Evolutionary conservation across 192 early-diverging fungal species (phyloP), one percentile per base, ranked within the genome.

Genomic region (Coemansia sp.): DNA sequence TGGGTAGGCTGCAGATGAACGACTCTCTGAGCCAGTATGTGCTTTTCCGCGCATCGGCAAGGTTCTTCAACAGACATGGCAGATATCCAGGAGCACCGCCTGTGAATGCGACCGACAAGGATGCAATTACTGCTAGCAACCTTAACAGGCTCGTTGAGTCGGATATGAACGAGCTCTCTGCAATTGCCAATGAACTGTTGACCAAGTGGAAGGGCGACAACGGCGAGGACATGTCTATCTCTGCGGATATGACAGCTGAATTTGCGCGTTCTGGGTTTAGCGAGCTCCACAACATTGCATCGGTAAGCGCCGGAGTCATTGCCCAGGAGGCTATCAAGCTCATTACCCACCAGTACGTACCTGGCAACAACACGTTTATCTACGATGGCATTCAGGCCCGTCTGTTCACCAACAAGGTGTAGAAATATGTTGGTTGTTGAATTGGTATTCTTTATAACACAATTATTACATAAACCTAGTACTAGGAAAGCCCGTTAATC

Each of bases 301-400:
- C 93, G 7, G 65, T 97, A 17, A 81, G 88, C 58, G 97, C 95
- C 40, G 97, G 95, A 22, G 79, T 99, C 31, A 91, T 89, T 19
- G 84, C 92, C 13, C 97, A 99, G 64, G 97, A 99, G 72, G 78
- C 87, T 27, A 96, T 97, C 83, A 99, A 99, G 82, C 68, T 99
- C 40, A 85, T 97, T 37, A 99, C 97, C 3, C 83, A 84, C 47
- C 97, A 99, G 80, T 99, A 99, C 66, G 87, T 95, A 50, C 94
- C 95, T 2, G 73, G 94, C 50, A 84, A 93, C 75, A 96, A 96
- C 69, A 87, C 89, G 0, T 86, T 87, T 52, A 75, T 98, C 14
- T 90, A 92, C 64, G 89, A 97, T 64, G 93, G 93, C 25, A 84
- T 93, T 31, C 83, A 82, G 11, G 52, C 47, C 15, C 28, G 22